Conservation (phyloP, 2,329 filamentous ascomycete species). For the Chaetothyriales sp. region DNA sequence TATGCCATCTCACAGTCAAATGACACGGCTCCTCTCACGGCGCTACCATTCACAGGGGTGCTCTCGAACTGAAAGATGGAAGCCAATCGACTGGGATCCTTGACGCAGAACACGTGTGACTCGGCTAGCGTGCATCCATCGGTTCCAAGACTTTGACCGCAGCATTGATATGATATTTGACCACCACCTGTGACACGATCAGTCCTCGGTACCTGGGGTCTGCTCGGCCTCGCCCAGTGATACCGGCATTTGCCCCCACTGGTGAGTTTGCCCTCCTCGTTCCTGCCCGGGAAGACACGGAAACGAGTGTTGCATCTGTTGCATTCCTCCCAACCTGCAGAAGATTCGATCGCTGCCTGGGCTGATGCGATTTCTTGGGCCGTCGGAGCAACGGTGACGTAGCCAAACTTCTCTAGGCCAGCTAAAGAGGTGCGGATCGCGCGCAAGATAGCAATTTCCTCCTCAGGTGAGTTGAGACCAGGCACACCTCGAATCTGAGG, state of each 20-base stretch:
- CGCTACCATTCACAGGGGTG: constrained; percentile 49
- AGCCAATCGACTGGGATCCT: constrained; percentile 60
- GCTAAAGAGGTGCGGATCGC: constrained; percentile 49
- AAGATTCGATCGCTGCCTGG: constrained; percentile 46
- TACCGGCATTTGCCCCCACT: constrained; percentile 65
- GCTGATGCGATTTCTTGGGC: constrained; percentile 52
- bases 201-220: constrained; percentile 38
- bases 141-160: constrained; percentile 56
- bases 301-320: constrained; percentile 78
- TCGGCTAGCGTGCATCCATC: constrained; percentile 55
- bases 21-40: constrained; percentile 36
- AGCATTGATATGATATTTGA: constrained; percentile 60
- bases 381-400: constrained; percentile 54
- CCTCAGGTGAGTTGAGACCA: constrained; percentile 40
- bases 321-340: constrained; percentile 71
- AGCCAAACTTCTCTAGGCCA: constrained; percentile 53
- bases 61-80: constrained; percentile 61
- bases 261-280: constrained; percentile 59
- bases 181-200: constrained; percentile 42
- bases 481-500: not conserved
- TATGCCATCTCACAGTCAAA: constrained; percentile 99
- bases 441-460: constrained; percentile 53
- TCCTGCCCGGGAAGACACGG: constrained; percentile 76
- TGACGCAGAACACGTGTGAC: constrained; percentile 78
- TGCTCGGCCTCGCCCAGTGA: constrained; percentile 60